phyloP scores from a whole-genome alignment of 75 land plant species.

The Selaginella moellendorffii region DNA sequence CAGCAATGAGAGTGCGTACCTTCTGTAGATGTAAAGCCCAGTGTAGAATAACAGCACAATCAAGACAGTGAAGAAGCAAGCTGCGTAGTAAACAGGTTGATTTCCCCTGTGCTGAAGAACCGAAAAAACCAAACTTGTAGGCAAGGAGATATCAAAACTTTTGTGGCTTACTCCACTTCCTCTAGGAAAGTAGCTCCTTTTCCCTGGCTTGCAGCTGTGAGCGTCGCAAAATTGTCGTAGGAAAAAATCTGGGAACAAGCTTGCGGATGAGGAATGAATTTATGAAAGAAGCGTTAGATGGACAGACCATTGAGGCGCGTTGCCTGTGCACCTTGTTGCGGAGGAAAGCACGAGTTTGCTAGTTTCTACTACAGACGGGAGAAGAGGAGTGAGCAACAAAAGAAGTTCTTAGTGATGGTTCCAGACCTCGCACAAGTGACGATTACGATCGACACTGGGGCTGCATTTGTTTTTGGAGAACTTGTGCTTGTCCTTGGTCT shows the following conservation, averaged over 20 bases:
- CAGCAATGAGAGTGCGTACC: slow-evolving; percentile 1
- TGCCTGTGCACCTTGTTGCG: slow-evolving; percentile 37
- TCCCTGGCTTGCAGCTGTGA: slow-evolving; percentile 46
- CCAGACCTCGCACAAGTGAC: slow-evolving; percentile 75
- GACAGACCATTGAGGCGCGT: slow-evolving; percentile 59
- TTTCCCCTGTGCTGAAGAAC: slow-evolving; percentile 7
- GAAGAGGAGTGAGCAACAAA: not conserved
- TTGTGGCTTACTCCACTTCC: slow-evolving; percentile 61
- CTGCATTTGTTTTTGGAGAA: slow-evolving; percentile 51
- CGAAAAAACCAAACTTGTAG: not conserved
- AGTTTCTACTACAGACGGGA: slow-evolving; percentile 32
- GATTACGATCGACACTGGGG: slow-evolving; percentile 62
- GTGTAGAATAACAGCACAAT: slow-evolving; percentile 7
- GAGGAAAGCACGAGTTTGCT: slow-evolving; percentile 72
- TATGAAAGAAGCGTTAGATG: not conserved
- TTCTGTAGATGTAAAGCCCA: slow-evolving; percentile 7
- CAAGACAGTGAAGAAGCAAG: slow-evolving; percentile 10
- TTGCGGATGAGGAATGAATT: not conserved
- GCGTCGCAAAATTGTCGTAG: slow-evolving; percentile 82
- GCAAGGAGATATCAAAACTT: not conserved
- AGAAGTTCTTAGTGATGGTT: not conserved
- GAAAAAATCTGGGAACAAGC: slow-evolving; percentile 50
- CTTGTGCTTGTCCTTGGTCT: slow-evolving; percentile 12
- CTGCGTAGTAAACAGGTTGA: slow-evolving; percentile 12
- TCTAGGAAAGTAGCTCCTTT: slow-evolving; percentile 47